Percentiles rank a stretch among this genome's conserved stretches.
Evolutionary conservation across 345 rosid species (phyloP).

Genomic region (Lepidium aucheri): DNA sequence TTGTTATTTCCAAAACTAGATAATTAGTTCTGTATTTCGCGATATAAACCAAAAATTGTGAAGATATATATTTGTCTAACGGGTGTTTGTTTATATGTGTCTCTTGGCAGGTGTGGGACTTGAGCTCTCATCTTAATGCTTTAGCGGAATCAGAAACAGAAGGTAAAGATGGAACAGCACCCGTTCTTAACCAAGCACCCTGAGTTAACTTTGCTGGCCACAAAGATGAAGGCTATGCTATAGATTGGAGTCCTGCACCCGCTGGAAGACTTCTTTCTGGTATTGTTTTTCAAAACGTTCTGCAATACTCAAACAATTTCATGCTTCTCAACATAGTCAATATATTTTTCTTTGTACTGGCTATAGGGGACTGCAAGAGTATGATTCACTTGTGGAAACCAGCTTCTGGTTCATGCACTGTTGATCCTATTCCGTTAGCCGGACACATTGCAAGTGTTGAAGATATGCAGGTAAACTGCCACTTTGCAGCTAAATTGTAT

Average conservation of each 20-base stretch:
- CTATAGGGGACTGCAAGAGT: slow-evolving; percentile 87
- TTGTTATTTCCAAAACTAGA: background rate
- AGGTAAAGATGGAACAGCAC: slow-evolving; percentile 40
- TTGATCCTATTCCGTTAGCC: slow-evolving; percentile 55
- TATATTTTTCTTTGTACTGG: no score
- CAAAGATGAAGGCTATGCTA: slow-evolving; percentile 88
- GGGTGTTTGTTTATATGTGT: background rate
- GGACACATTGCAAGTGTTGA: slow-evolving; percentile 91
- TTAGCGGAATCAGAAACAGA: slow-evolving; percentile 65
- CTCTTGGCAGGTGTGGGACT: slow-evolving; percentile 72
- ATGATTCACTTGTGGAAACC: slow-evolving; percentile 92
- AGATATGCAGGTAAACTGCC: slow-evolving; percentile 62
- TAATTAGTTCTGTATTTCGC: background rate
- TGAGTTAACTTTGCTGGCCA: slow-evolving; percentile 67
- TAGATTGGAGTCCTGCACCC: slow-evolving; percentile 88
- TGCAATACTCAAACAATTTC: background rate
- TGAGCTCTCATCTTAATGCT: slow-evolving; percentile 73
- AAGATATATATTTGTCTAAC: background rate
- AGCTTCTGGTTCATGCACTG: slow-evolving; percentile 63
- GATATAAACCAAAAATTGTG: background rate
- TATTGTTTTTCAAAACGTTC: slow-evolving; percentile 18
- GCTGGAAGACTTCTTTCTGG: slow-evolving; percentile 87
- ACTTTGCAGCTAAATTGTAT: background rate
- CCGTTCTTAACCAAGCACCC: slow-evolving; percentile 76
- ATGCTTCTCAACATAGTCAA: background rate